These are phyloP conservation scores for Heterobasidion irregulare DNA, from an alignment of 1,284 basidiomycete species.

Conservation along the genomic window DNA sequence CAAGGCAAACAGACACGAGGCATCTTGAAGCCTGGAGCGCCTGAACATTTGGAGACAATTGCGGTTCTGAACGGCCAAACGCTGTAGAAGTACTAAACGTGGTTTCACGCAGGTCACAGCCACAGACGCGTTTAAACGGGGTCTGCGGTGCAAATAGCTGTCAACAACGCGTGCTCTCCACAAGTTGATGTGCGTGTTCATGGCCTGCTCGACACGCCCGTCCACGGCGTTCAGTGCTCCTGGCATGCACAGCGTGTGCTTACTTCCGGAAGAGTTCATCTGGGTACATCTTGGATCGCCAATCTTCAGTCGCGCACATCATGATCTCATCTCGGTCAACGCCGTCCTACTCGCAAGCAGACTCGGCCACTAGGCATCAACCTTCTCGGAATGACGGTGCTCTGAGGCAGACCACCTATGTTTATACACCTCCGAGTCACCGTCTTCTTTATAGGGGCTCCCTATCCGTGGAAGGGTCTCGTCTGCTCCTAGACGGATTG, in stretches of 20 bases:
- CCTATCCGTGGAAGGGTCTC: constrained; percentile 65
- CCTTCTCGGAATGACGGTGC: not conserved
- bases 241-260: not conserved
- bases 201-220: not conserved
- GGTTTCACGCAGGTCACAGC: too few species aligned
- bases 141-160: not conserved
- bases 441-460: constrained; percentile 71
- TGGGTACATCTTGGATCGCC: not conserved
- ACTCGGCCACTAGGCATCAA: not conserved
- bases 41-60: too few species aligned
- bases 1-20: too few species aligned
- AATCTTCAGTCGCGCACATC: not conserved
- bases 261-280: not conserved
- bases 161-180: not conserved
- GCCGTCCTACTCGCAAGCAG: not conserved
- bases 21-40: too few species aligned
- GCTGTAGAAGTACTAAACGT: too few species aligned
- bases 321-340: not conserved
- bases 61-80: too few species aligned
- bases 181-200: not conserved
- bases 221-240: not conserved
- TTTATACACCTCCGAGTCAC: constrained; percentile 14
- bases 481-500: constrained; percentile 62
- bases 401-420: constrained; percentile 11
- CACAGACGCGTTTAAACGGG: not conserved